Conservation (phyloP, 2,329 filamentous ascomycete species). For the Fusarium circinatum region DNA sequence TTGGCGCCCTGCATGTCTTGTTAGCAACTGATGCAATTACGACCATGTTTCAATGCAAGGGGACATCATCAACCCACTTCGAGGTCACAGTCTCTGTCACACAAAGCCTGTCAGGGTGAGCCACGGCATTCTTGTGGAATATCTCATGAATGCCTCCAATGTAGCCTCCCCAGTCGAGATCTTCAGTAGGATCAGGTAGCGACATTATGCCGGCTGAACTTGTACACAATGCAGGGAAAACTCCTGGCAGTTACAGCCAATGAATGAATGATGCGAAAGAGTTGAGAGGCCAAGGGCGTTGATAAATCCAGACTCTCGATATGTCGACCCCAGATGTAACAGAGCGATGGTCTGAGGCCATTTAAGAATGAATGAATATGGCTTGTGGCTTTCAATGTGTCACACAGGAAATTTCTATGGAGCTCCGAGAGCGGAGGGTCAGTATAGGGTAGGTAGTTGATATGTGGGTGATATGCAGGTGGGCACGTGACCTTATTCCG, state of each 20-base stretch:
- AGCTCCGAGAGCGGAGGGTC: neutral
- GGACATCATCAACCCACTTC: neutral
- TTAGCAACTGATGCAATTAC: neutral
- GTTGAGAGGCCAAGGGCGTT: neutral
- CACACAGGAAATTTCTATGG: neutral
- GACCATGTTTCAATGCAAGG: neutral
- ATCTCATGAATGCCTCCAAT: constrained; percentile 1
- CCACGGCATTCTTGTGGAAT: constrained; percentile 6
- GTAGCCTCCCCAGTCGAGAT: constrained; percentile 3
- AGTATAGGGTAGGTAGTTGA: neutral
- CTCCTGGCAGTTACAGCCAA: neutral
- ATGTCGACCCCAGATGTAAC: neutral
- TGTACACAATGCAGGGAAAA: neutral
- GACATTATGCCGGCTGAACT: neutral
- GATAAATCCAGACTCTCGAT: neutral
- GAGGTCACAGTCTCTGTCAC: neutral
- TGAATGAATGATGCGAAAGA: neutral
- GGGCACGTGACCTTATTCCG: neutral
- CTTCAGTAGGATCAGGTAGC: neutral
- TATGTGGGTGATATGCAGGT: neutral
- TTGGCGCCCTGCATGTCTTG: neutral
- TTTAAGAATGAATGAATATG: neutral
- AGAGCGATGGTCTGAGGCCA: neutral
- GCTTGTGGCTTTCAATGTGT: neutral
- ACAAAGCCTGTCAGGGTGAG: neutral